Evolutionary conservation across 176 grass and related monocot species (phyloP), one percentile per base, ranked within the genome.

Genomic region (Oryza glaberrima): DNA sequence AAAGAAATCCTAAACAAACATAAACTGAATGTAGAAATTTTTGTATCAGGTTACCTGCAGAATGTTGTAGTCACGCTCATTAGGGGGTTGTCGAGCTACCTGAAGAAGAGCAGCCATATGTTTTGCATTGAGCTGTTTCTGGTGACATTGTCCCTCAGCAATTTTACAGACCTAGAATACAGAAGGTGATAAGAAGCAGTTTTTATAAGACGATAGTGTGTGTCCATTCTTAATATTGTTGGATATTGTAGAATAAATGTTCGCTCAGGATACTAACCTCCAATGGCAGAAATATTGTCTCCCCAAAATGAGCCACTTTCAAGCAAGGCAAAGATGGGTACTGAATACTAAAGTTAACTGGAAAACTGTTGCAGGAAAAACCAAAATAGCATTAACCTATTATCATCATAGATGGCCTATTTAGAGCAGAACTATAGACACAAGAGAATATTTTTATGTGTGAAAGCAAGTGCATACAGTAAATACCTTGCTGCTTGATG

Each of bases 111-210:
- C 84, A 26, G 84, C 81, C 43, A 86, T 90, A 54, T 90, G 88
- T 71, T 90, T 86, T 79, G 78, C 84, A 73, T 86, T 90, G 14
- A 90, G 67, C 25, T 74, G 85, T 83, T 90, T 90, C 32, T 73
- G 79, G 78, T 90, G 85, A 79, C 84, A 72, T n/a, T 90, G 88
- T 7, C 84, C 88, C 78, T 83, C 79, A 71, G 82, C 88, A 71
- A 90, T 90, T 67, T 79, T 90, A 72, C 88, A 90, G 11, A 86
- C 88, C 88, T 90, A 66, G 66, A 82, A 35, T 52, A 63, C 69
- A 17, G 32, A 40, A 49, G 67, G 65, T 73, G 70, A 72, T n/a
- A 47, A 46, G 41, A 72, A 72, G 70, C 32, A 69, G 68, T 12
- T 36, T 36, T 35, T 25, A 67, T 11, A 52, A 58, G 10, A 69